phyloP scores from a whole-genome alignment of 2,329 filamentous ascomycete genomes.

The Scytalidium sp. region DNA sequence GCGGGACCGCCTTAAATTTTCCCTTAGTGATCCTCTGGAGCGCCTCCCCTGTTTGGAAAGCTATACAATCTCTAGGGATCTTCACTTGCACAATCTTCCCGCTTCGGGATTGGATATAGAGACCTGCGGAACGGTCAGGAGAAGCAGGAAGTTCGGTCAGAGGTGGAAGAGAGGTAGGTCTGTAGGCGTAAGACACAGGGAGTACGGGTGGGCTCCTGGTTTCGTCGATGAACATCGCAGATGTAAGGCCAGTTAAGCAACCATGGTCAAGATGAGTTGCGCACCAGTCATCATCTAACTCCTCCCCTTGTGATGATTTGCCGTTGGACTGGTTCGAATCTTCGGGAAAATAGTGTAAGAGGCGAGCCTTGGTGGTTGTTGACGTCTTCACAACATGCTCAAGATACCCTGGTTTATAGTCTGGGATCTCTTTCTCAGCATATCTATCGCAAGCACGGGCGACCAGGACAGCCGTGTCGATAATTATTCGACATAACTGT shows the following conservation, averaged over 20 bases:
- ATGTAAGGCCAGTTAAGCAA: conserved; percentile 89
- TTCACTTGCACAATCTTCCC: conserved; percentile 85
- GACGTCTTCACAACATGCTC: conserved; percentile 84
- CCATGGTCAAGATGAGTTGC: conserved; percentile 88
- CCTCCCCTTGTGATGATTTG: conserved; percentile 31
- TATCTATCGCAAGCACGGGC: conserved; percentile 88
- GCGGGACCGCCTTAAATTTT: conserved; percentile 88
- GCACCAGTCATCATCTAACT: conserved; percentile 85
- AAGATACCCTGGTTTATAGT: conserved; percentile 75
- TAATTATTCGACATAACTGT: conserved; percentile 76
- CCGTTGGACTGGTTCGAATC: conserved; percentile 32
- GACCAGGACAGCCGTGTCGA: conserved; percentile 85
- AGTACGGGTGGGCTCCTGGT: conserved; percentile 32
- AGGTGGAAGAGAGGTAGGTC: conserved; percentile 36
- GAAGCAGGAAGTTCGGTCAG: conserved; percentile 71
- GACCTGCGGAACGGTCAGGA: conserved; percentile 78
- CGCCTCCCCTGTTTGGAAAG: conserved; percentile 93
- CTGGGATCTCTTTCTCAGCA: conserved; percentile 73
- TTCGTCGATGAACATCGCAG: conserved; percentile 95
- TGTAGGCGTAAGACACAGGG: conserved; percentile 24
- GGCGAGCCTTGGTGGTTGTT: conserved; percentile 82
- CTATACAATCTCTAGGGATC: conserved; percentile 87
- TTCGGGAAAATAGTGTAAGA: conserved; percentile 89
- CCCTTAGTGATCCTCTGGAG: conserved; percentile 89
- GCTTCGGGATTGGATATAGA: conserved; percentile 90